Percentiles rank a stretch among this genome's conserved stretches.
Conservation (phyloP, 2,329 filamentous ascomycete species). For the Paraconiothyrium sp. region DNA sequence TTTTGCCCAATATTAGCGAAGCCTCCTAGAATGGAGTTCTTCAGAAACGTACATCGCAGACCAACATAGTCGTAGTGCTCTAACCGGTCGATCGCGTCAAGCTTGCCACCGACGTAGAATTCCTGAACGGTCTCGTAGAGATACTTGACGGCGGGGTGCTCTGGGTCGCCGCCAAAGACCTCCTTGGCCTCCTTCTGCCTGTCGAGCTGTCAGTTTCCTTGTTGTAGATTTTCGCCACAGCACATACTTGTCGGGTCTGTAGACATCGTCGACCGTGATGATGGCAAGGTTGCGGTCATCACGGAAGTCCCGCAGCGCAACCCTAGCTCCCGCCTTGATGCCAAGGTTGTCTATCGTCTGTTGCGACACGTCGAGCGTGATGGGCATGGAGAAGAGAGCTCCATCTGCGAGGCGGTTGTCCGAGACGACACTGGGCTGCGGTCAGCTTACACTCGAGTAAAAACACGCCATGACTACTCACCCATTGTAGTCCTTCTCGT, state of each 20-base stretch:
- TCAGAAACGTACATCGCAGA: constrained; percentile 77
- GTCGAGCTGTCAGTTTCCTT: constrained; percentile 35
- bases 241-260: constrained; percentile 90
- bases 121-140: constrained; percentile 82
- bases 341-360: constrained; percentile 77
- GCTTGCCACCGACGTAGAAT: constrained; percentile 93
- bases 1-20: constrained; percentile 45
- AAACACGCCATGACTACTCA: constrained; percentile 55
- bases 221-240: constrained; percentile 17
- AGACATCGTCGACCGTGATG: constrained; percentile 93
- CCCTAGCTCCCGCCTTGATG: constrained; percentile 80
- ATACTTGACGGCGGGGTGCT: constrained; percentile 92
- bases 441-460: constrained; percentile 15
- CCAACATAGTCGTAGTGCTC: constrained; percentile 99
- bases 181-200: constrained; percentile 89
- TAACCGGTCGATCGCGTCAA: constrained; percentile 92
- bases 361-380: constrained; percentile 86
- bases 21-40: not conserved
- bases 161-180: constrained; percentile 92
- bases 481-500: constrained; percentile 95
- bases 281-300: constrained; percentile 97
- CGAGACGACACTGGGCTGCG: constrained; percentile 76
- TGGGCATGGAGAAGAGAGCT: constrained; percentile 94
- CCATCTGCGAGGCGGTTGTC: constrained; percentile 87
- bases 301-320: constrained; percentile 92